Base-by-base conservation (phyloP, 129 eudicot species). In the Lactuca sativa region DNA sequence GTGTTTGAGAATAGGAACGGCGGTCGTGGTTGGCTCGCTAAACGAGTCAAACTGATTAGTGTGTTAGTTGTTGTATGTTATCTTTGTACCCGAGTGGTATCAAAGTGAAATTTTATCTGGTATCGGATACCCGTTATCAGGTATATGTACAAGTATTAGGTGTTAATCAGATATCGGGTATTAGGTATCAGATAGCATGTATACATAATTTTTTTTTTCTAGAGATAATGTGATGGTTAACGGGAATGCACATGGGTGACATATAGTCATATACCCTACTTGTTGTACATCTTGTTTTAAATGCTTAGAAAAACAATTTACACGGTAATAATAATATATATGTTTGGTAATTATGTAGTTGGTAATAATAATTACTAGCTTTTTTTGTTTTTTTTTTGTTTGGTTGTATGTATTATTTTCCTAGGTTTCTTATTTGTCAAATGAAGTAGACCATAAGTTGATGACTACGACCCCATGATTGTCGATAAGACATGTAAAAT, bases 1-100 rank as follows among this genome's bases (percentile, higher is more conserved):
- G n/a, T 62, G 81, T 61, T 25, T 82, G 4, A 75, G 93, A 65
- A 66, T 80, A 9, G 71, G 67, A 40, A 61, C 74, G 65, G 90
- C 82, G 4, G 48, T 84, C 43, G 63, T 64, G 30, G 36, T 8
- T 9, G 86, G 80, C 12, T 76, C 86, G 47, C 14, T 69, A 12
- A 4, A 66, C 62, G 76, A 78, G 58, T 63, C 67, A 58, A 69
- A 56, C 59, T 57, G 72, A 69, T 52, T 40, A 13, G 13, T 58
- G 56, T 68, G 9, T 11, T 32, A 52, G 43, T 10, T 2, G 25
- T 25, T 11, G 12, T 11, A 47, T 2, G 15, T 11, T 47, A 5
- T 12, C 0, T 10, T 47, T 47, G 15, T 47, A 47, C 13, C 3
- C 9, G 13, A 43, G 49, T 43, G 49, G 9, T 43, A 43, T 0